Percentiles rank a stretch among this genome's conserved stretches.
These are phyloP conservation scores for Beauveria caledonica DNA, from an alignment of 2,329 filamentous ascomycete species.

Conservation along the genomic window DNA sequence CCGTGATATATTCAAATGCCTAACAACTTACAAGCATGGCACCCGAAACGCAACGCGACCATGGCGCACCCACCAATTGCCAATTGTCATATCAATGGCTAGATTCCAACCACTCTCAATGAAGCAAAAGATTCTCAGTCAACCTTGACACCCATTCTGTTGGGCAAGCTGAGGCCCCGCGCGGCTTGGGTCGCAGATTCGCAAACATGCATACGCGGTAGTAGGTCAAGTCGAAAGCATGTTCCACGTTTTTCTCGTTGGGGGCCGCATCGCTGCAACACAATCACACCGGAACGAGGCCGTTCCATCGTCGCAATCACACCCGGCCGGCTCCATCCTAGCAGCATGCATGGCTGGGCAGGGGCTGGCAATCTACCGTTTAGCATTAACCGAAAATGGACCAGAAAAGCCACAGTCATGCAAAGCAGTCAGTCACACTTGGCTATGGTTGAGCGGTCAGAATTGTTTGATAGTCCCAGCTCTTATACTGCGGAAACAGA, in stretches of 20 bases:
- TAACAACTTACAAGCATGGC: not conserved
- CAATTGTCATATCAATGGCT: not conserved
- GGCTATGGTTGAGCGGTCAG: not conserved
- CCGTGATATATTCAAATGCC: not conserved
- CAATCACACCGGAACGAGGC: conserved; percentile 4
- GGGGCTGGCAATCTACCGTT: not conserved
- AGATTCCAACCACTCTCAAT: not conserved
- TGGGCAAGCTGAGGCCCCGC: not conserved
- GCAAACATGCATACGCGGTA: not conserved
- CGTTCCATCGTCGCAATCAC: conserved; percentile 6
- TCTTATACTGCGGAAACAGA: not conserved
- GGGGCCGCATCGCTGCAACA: not conserved
- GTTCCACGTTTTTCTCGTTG: conserved; percentile 5
- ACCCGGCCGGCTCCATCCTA: not conserved
- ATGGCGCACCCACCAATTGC: not conserved
- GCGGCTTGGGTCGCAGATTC: not conserved
- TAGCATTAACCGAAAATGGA: not conserved
- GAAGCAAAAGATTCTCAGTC: not conserved
- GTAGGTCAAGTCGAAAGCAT: not conserved
- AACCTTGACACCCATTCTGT: not conserved
- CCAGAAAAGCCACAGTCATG: conserved; percentile 2
- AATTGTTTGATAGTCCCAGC: not conserved
- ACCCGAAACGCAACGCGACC: not conserved
- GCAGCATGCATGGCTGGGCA: not conserved
- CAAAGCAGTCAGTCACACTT: not conserved